These are phyloP conservation scores for Pythium apleroticum DNA, from an alignment of 352 stramenopile species.

Conservation along the genomic window DNA sequence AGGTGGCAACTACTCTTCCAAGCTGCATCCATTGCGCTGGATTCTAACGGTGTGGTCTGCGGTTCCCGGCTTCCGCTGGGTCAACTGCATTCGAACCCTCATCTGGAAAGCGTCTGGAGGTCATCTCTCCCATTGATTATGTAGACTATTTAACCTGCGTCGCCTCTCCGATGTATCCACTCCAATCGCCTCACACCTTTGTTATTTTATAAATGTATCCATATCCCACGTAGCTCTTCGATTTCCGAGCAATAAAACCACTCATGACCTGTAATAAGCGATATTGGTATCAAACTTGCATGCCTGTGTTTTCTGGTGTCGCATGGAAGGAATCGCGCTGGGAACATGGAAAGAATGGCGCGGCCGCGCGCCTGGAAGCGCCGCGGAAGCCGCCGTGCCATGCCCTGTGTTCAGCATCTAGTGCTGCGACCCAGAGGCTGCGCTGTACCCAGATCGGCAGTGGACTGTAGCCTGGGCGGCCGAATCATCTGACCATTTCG, in stretches of 20 bases:
- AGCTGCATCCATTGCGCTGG: too few relatives aligned
- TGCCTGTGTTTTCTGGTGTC: background rate
- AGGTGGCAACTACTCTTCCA: background rate
- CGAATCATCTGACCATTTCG: slow-evolving; percentile 19
- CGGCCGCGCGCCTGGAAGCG: slow-evolving; percentile 11
- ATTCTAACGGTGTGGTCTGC: too few relatives aligned
- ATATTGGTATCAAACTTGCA: background rate
- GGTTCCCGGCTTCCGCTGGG: too few relatives aligned
- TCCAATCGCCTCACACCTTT: background rate
- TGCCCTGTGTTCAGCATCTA: background rate
- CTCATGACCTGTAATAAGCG: background rate
- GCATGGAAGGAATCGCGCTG: slow-evolving; percentile 3
- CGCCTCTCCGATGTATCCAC: background rate
- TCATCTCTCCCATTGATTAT: background rate
- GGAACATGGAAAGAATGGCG: slow-evolving; percentile 26
- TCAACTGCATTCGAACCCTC: too few relatives aligned
- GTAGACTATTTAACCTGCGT: background rate
- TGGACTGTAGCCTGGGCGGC: background rate
- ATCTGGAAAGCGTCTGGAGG: background rate
- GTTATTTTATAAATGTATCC: background rate
- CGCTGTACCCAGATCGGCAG: background rate
- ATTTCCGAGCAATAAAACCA: background rate
- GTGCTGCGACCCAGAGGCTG: background rate
- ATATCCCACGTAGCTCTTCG: background rate
- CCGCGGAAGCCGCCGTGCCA: slow-evolving; percentile 4